Conservation (phyloP, 306 rosid species). For the Dryas alaskensis region DNA sequence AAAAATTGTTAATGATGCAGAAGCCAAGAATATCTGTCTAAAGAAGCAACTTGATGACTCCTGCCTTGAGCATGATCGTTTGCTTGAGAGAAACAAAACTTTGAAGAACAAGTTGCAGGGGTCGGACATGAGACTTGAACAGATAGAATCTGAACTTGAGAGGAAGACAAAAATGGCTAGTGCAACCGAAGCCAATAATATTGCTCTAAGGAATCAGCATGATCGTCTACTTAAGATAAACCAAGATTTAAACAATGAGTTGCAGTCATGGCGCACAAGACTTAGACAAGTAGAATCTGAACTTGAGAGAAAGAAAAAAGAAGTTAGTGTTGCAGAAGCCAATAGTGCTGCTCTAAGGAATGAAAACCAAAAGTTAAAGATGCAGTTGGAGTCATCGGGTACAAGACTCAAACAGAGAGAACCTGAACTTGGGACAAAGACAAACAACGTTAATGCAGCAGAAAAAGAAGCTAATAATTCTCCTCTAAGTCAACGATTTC, state of each 20-base stretch:
- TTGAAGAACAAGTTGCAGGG: background rate
- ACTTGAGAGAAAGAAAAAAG: slow-evolving; percentile 52
- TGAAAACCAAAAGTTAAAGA: slow-evolving; percentile 71
- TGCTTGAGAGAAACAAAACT: background rate
- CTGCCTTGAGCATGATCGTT: background rate
- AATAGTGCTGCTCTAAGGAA: slow-evolving; percentile 60
- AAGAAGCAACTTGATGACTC: background rate
- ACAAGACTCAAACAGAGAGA: background rate
- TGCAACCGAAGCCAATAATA: too few relatives aligned
- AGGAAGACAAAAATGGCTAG: too few relatives aligned
- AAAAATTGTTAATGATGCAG: too few relatives aligned
- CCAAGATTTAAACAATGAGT: background rate
- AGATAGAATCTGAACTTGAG: too few relatives aligned
- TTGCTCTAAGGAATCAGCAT: too few relatives aligned
- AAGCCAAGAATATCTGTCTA: background rate
- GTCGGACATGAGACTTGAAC: too few relatives aligned
- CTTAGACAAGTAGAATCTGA: slow-evolving; percentile 52
- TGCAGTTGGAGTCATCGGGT: slow-evolving; percentile 51
- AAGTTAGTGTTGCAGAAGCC: slow-evolving; percentile 52
- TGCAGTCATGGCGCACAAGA: slow-evolving; percentile 30
- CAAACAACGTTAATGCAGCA: background rate
- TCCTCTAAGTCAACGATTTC: too few relatives aligned
- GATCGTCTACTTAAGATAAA: background rate
- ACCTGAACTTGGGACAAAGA: background rate
- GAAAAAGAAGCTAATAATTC: background rate